These are phyloP conservation scores for Trichosporon asahii DNA, from an alignment of 1,284 basidiomycete genomes.

Conservation along the genomic window DNA sequence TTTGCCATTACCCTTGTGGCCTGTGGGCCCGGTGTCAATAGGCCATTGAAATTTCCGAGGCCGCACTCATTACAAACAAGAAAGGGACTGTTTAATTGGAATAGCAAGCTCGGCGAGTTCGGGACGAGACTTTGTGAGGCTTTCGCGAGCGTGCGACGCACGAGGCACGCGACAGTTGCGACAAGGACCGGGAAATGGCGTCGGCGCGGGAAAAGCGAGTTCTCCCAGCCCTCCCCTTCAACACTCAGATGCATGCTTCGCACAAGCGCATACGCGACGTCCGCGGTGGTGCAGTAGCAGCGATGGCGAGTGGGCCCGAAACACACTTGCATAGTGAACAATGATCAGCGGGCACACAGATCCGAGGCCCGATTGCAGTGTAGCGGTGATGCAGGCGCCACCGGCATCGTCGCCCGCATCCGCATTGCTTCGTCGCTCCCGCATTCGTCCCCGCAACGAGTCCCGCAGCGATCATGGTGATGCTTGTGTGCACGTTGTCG, in stretches of 20 bases:
- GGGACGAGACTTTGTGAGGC: neutral
- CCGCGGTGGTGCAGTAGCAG: neutral
- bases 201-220: slow-evolving; percentile 1
- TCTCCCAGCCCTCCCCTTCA: no score
- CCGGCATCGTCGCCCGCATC: no score
- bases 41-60: neutral
- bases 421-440: no score
- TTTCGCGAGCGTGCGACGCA: neutral
- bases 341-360: neutral
- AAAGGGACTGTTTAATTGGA: neutral
- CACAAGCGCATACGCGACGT: no score
- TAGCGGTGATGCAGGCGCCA: no score
- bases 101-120: neutral
- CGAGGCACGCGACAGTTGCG: neutral
- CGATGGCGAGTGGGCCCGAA: no score
- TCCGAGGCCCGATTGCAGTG: no score
- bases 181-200: neutral
- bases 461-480: neutral
- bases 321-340: neutral
- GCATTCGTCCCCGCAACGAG: neutral
- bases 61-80: neutral
- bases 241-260: no score
- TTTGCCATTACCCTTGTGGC: neutral
- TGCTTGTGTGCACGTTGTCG: no score
- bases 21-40: neutral